Evolutionary conservation across 305 asterid species (phyloP).

Genomic region (Rubia peregrina): DNA sequence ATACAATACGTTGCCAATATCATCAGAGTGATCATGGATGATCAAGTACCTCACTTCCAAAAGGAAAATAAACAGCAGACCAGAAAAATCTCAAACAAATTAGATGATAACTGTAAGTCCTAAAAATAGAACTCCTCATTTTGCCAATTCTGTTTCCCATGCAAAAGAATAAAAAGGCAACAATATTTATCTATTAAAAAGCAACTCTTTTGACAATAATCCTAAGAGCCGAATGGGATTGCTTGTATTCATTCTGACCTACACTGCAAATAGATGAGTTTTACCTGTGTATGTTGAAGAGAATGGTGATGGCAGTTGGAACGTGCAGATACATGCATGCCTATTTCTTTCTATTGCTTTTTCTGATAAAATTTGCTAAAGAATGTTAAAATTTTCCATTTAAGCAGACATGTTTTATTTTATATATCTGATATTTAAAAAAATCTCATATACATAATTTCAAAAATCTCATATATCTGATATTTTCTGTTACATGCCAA

Average conservation of each 20-base stretch:
- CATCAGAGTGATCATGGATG: neutral
- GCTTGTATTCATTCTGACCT: neutral
- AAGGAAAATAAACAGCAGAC: neutral
- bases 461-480: neutral
- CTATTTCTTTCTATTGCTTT: neutral
- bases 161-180: neutral
- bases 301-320: neutral
- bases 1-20: neutral
- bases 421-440: no score
- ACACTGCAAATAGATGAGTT: constrained; percentile 3
- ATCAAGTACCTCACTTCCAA: neutral
- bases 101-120: neutral
- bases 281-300: neutral
- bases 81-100: neutral
- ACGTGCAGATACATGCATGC: neutral
- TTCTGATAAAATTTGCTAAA: neutral
- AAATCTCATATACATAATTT: no score
- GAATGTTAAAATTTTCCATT: neutral
- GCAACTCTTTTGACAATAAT: neutral
- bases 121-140: neutral
- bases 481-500: neutral
- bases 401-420: no score
- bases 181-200: neutral
- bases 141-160: neutral
- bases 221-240: neutral